These are phyloP conservation scores for Emmonsia crescens DNA, from an alignment of 2,329 filamentous ascomycete species.

Conservation along the genomic window DNA sequence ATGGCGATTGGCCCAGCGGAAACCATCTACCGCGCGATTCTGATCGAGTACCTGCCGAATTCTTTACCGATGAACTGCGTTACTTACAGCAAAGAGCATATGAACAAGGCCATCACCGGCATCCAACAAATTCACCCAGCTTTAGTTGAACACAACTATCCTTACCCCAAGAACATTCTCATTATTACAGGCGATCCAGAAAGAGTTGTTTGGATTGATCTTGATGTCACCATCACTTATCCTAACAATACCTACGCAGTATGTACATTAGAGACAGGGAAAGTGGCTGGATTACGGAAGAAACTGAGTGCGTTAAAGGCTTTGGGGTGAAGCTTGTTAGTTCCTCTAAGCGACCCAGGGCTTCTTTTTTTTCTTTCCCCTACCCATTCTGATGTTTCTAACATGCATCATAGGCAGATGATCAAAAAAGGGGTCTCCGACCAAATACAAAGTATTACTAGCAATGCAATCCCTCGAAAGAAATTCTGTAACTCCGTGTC, in stretches of 20 bases:
- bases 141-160: conserved; percentile 12
- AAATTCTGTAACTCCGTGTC: background rate
- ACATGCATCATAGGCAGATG: conserved; percentile 8
- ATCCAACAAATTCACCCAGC: conserved; percentile 12
- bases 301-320: conserved; percentile 10
- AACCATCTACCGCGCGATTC: too few species aligned
- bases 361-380: too few species aligned
- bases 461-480: background rate
- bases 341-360: background rate
- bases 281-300: conserved; percentile 13
- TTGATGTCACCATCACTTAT: conserved; percentile 3
- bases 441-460: conserved; percentile 13
- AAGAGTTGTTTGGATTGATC: conserved; percentile 10
- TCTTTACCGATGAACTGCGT: conserved; percentile 10
- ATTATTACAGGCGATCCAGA: conserved; percentile 7
- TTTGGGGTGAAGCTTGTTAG: conserved; percentile 5
- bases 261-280: background rate
- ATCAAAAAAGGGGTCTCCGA: conserved; percentile 10
- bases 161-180: conserved; percentile 12
- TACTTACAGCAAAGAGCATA: conserved; percentile 10
- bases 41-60: conserved; percentile 13
- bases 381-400: conserved; percentile 4
- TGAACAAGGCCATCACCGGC: conserved; percentile 8
- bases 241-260: background rate
- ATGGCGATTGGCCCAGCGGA: too few species aligned